Evolutionary conservation across 208 protist species (phyloP), one percentile per base, ranked within the genome.

Genomic region (Wallacemonas collosoma): DNA sequence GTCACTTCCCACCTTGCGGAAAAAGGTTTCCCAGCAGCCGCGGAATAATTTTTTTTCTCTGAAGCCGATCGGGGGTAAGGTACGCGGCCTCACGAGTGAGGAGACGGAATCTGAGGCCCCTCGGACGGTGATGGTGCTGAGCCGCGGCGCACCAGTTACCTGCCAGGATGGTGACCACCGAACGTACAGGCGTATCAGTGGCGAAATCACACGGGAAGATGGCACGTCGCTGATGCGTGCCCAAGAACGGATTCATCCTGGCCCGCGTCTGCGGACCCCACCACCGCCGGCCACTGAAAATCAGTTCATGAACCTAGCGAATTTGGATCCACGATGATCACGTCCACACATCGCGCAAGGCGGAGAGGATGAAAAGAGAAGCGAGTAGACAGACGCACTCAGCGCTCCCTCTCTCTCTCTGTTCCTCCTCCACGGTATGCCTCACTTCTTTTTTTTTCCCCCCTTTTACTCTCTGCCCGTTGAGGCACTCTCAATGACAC

Each of bases 271-370:
- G 11, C 76, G 76, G 41, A 71, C 76, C 7, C 73, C 76, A 11
- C 65, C 65, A n/a, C 61, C 36, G 11, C 56, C 68, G 38, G 72
- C 78, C 47, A 82, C 60, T 9, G 75, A 83, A 8, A 61, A 76
- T 15, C 74, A 85, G 3, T 80, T 90, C 50, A 69, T 85, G 40
- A 76, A 85, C 47, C 57, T 90, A 5, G 39, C 50, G 57, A 70
- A 75, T 36, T 2, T 68, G 2, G 48, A 40, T 9, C 53, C 60
- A 35, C 48, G 64, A 48, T 17, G 58, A 38, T 26, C 26, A 26
- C 26, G 26, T 26, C 0, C 26, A 0, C 26, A 26, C 26, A 0
- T 26, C 26, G 26, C 26, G 26, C 26, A 26, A 26, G 0, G 26
- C 26, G 26, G 26, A 26, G 26, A 26, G 26, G 0, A 26, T 26